These are phyloP conservation scores for Fusarium cicatricum DNA, from an alignment of 2,329 filamentous ascomycete species.

Conservation along the genomic window DNA sequence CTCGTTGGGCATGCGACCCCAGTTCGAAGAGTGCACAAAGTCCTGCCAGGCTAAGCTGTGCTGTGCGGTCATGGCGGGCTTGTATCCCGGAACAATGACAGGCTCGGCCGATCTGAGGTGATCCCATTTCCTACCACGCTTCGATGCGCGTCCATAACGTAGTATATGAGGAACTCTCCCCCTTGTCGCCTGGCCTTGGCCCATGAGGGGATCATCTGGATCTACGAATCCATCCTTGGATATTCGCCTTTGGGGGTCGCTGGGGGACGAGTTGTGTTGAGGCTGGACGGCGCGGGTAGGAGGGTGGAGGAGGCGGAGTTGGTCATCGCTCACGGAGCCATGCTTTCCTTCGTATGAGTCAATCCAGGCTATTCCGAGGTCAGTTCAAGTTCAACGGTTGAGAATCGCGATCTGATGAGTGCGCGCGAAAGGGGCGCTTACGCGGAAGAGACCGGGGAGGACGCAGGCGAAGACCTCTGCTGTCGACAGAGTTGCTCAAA, in stretches of 20 bases:
- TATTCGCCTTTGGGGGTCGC: conserved; percentile 52
- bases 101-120: conserved; percentile 66
- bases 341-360: conserved; percentile 56
- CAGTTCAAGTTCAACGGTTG: background rate
- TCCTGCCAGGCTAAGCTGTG: conserved; percentile 59
- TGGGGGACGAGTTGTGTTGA: conserved; percentile 54
- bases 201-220: conserved; percentile 49
- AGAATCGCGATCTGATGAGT: background rate
- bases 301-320: conserved; percentile 50
- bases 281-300: conserved; percentile 51
- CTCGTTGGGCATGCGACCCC: conserved; percentile 58
- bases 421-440: conserved; percentile 25
- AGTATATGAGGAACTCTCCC: conserved; percentile 57
- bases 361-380: conserved; percentile 53
- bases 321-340: conserved; percentile 49
- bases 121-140: conserved; percentile 64
- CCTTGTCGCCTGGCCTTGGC: conserved; percentile 46
- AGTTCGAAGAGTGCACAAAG: conserved; percentile 63
- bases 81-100: conserved; percentile 63
- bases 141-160: conserved; percentile 56
- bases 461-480: conserved; percentile 29
- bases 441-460: conserved; percentile 41
- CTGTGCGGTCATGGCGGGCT: conserved; percentile 47
- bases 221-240: conserved; percentile 59
- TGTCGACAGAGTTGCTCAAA: conserved; percentile 31